phyloP scores from a whole-genome alignment of 139 green algal species.

The Tetraselmis chui region DNA sequence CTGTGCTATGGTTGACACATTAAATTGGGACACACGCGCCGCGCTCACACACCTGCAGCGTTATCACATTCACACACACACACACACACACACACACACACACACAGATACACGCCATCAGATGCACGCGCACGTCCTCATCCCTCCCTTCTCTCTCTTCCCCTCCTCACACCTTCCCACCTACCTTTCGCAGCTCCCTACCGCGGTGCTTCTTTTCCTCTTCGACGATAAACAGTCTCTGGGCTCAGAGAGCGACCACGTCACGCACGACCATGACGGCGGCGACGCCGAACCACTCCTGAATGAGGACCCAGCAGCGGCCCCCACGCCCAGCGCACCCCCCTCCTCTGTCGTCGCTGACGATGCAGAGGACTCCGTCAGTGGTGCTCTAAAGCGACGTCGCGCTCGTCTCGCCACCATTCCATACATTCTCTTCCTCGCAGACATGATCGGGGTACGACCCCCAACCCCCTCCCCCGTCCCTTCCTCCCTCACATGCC shows the following conservation, averaged over 20 bases:
- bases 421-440: neutral
- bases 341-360: too few species aligned
- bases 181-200: neutral
- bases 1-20: too few species aligned
- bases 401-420: neutral
- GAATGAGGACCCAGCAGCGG: neutral
- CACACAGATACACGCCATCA: too few species aligned
- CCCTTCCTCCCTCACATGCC: too few species aligned
- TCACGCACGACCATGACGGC: neutral
- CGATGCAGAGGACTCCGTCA: too few species aligned
- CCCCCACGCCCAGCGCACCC: neutral
- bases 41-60: too few species aligned
- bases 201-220: neutral
- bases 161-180: neutral
- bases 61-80: too few species aligned
- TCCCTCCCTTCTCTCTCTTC: neutral
- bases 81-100: too few species aligned
- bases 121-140: too few species aligned
- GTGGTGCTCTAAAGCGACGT: too few species aligned
- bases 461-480: too few species aligned
- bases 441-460: neutral
- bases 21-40: too few species aligned
- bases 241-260: neutral
- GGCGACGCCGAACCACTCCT: neutral
- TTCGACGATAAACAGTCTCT: neutral